A percentile compares a stretch with the other conserved stretches of the same genome.
Evolutionary conservation across 805 yeast genomes (phyloP).

Genomic region (Candida peoriensis): DNA sequence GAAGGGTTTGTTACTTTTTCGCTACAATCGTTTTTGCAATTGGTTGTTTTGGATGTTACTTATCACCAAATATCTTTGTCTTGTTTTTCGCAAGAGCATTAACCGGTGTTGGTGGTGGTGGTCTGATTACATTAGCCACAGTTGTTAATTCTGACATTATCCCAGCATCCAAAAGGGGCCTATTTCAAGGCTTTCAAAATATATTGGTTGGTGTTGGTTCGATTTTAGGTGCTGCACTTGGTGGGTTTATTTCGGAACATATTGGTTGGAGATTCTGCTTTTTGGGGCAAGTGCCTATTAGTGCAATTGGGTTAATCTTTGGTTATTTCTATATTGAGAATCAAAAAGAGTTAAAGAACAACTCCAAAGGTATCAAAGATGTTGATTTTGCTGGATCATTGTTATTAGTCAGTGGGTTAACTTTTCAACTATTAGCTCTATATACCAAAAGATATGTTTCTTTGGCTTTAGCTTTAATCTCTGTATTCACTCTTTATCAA

Average conservation of each 20-base stretch:
- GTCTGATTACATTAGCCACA: conserved; percentile 33
- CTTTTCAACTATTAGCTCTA: conserved; percentile 27
- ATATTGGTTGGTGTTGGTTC: conserved; percentile 32
- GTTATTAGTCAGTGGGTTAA: conserved; percentile 29
- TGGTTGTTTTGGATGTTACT: conserved; percentile 35
- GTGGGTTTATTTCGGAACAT: conserved; percentile 30
- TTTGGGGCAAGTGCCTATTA: conserved; percentile 30
- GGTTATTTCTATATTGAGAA: conserved; percentile 25
- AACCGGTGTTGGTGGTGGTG: conserved; percentile 40
- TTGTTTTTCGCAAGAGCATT: conserved; percentile 32
- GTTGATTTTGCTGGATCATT: conserved; percentile 33
- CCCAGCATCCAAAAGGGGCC: conserved; percentile 31
- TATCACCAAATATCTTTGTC: conserved; percentile 24
- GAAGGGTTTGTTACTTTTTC: conserved; percentile 31
- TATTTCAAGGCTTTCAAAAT: conserved; percentile 37
- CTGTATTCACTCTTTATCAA: conserved; percentile 13
- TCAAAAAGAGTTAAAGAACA: conserved; percentile 23
- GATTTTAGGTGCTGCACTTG: conserved; percentile 35
- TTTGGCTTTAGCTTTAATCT: conserved; percentile 5
- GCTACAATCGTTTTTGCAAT: conserved; percentile 29
- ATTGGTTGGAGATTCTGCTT: conserved; percentile 40
- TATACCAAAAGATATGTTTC: conserved; percentile 14
- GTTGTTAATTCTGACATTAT: conserved; percentile 36
- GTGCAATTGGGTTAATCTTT: conserved; percentile 25
- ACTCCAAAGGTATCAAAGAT: conserved; percentile 13